phyloP scores from a whole-genome alignment of 1,284 basidiomycete genomes.

The Cutaneotrichosporon cavernicola region DNA sequence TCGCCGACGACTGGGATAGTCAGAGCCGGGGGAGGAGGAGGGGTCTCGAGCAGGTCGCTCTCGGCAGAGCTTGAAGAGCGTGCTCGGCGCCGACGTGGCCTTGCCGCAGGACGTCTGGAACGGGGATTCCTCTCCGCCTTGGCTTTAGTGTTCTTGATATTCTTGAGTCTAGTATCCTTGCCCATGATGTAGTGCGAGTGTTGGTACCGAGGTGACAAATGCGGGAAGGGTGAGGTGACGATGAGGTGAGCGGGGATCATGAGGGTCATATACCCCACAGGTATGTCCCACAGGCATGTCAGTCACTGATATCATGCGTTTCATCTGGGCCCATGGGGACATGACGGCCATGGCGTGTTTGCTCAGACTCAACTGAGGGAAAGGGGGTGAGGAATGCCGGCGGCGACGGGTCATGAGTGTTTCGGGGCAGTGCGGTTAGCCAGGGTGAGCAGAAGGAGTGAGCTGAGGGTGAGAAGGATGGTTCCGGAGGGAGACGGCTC shows the following conservation, averaged over 20 bases:
- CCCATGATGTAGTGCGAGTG: background rate
- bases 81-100: too few relatives aligned
- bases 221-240: background rate
- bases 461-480: background rate
- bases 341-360: background rate
- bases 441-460: background rate
- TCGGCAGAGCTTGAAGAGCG: background rate
- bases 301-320: background rate
- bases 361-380: background rate
- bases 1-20: background rate
- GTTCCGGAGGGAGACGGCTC: conserved; percentile 1
- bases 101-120: background rate
- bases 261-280: background rate
- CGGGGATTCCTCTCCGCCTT: background rate
- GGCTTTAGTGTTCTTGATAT: background rate
- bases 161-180: background rate
- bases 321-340: background rate
- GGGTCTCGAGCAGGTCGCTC: background rate
- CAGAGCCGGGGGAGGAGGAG: too few relatives aligned
- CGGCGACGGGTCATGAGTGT: background rate
- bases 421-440: background rate
- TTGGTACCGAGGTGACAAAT: background rate
- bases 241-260: background rate
- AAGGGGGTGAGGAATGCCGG: background rate
- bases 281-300: background rate